phyloP scores from a whole-genome alignment of 345 rosid species.

The Eucalyptus polyanthemos region DNA sequence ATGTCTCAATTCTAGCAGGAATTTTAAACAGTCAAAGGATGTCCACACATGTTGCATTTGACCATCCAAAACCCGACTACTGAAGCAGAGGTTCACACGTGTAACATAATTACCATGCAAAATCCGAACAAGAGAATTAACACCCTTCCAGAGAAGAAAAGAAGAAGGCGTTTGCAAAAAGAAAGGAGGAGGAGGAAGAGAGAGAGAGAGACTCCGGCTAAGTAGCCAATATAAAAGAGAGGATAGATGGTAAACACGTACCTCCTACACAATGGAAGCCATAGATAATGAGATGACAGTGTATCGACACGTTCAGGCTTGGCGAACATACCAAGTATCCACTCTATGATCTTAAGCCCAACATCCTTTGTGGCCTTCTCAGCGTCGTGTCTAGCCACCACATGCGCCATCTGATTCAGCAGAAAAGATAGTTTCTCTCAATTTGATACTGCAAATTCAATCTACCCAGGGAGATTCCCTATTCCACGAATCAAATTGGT shows the following conservation, averaged over 20 bases:
- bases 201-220: neutral
- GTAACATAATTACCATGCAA: neutral
- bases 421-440: neutral
- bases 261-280: constrained; percentile 88
- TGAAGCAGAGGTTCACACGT: neutral
- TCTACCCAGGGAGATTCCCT: neutral
- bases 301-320: constrained; percentile 67
- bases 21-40: neutral
- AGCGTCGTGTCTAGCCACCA: constrained; percentile 74
- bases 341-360: constrained; percentile 57
- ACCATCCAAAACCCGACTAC: neutral
- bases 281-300: constrained; percentile 59
- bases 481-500: neutral
- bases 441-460: neutral
- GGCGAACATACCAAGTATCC: constrained; percentile 48
- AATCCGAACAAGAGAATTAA: neutral
- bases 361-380: constrained; percentile 59
- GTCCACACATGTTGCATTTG: neutral
- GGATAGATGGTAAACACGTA: constrained; percentile 2
- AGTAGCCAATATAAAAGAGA: neutral
- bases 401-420: constrained; percentile 67
- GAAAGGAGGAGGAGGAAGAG: neutral
- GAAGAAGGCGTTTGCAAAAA: neutral
- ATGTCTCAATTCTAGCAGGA: neutral
- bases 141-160: neutral